phyloP scores from a whole-genome alignment of 2,329 filamentous ascomycete species.

The Thermothelomyces thermophilus region DNA sequence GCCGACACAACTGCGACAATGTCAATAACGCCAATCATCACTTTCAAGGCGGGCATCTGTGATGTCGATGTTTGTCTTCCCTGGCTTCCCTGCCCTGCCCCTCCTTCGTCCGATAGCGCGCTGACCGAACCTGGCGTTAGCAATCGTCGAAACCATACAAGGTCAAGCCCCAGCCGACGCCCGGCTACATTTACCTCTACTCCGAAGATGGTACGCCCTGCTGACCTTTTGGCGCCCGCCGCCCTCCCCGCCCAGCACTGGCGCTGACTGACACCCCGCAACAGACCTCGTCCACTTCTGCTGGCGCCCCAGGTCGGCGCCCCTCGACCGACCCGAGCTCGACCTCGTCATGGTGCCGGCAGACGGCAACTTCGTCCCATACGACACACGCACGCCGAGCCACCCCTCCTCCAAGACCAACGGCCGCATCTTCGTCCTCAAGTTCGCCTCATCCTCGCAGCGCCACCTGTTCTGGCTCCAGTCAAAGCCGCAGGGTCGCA shows the following conservation, averaged over 20 bases:
- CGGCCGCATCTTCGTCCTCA: slow-evolving; percentile 86
- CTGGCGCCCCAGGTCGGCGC: slow-evolving; percentile 76
- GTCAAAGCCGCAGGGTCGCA: slow-evolving; percentile 70
- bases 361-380: slow-evolving; percentile 81
- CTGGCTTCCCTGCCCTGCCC: background rate
- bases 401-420: slow-evolving; percentile 61
- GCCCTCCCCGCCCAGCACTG: background rate
- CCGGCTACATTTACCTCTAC: slow-evolving; percentile 89
- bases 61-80: slow-evolving; percentile 64
- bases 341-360: slow-evolving; percentile 91
- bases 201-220: slow-evolving; percentile 66
- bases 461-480: slow-evolving; percentile 96
- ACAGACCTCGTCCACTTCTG: slow-evolving; percentile 89
- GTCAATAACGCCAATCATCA: slow-evolving; percentile 81
- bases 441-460: slow-evolving; percentile 87
- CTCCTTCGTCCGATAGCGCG: background rate
- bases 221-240: background rate
- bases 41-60: slow-evolving; percentile 92
- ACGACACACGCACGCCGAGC: slow-evolving; percentile 54
- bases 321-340: slow-evolving; percentile 67
- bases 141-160: slow-evolving; percentile 56
- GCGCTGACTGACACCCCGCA: slow-evolving; percentile 9
- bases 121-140: slow-evolving; percentile 27
- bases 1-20: slow-evolving; percentile 42
- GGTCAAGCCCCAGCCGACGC: slow-evolving; percentile 64